A percentile compares a stretch with the other conserved stretches of the same genome.
phyloP scores from a whole-genome alignment of 495 filamentous ascomycete species.

The Talaromyces trachyspermus region DNA sequence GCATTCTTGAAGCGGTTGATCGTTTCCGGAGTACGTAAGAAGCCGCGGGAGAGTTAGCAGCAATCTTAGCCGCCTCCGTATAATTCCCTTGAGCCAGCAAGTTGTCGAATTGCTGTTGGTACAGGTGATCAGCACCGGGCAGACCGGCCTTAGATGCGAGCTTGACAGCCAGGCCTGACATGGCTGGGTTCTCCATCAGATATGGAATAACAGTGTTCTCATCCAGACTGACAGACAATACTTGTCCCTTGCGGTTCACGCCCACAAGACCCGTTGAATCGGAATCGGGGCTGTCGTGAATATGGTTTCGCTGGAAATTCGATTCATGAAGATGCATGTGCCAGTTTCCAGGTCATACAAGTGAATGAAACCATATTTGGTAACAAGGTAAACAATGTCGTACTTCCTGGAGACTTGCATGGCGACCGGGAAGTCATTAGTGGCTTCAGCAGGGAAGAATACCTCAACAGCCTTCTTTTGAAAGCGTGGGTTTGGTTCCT shows the following conservation, averaged over 20 bases:
- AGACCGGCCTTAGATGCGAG: conserved; percentile 90
- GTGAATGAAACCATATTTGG: conserved; percentile 99
- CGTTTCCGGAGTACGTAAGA: conserved; percentile 85
- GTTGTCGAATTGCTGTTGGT: conserved; percentile 85
- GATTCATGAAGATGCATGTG: conserved; percentile 99
- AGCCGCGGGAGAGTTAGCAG: conserved; percentile 95
- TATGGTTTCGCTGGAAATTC: conserved; percentile 98
- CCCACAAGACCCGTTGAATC: conserved; percentile 84
- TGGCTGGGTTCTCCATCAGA: conserved; percentile 89
- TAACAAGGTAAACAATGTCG: conserved; percentile 92
- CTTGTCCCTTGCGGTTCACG: conserved; percentile 95
- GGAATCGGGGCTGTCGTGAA: conserved; percentile 87
- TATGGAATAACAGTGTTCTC: conserved; percentile 88
- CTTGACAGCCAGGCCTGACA: conserved; percentile 85
- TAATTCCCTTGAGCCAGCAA: conserved; percentile 70
- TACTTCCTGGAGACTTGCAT: conserved; percentile 96
- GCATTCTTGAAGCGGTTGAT: conserved; percentile 91
- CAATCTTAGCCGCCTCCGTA: conserved; percentile 84
- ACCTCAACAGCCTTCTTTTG: conserved; percentile 94
- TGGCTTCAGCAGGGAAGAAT: conserved; percentile 91
- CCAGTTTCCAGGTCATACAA: conserved; percentile 95
- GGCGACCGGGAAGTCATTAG: conserved; percentile 95
- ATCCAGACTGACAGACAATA: conserved; percentile 86
- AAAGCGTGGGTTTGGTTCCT: conserved; percentile 77
- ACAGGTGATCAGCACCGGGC: conserved; percentile 91